A percentile compares a stretch with the other conserved stretches of the same genome.
Evolutionary conservation across 176 grass and related monocot genomes (phyloP).

Genomic region (Aegilops umbellulata): DNA sequence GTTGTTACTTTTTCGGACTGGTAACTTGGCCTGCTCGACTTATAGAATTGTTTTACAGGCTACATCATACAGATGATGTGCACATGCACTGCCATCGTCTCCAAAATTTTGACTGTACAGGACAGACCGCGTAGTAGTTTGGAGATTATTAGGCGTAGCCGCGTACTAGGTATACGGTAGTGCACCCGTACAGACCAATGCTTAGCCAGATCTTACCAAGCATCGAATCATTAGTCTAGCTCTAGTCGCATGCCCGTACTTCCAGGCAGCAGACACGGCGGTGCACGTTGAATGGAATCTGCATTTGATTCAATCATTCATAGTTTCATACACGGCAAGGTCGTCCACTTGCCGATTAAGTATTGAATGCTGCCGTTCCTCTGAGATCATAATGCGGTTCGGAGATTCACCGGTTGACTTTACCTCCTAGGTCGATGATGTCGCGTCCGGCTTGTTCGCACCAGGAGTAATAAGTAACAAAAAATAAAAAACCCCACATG

Average conservation of each 20-base stretch:
- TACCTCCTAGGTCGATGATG: neutral
- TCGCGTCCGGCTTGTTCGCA: neutral
- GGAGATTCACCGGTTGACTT: constrained; percentile 17
- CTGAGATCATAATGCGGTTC: neutral
- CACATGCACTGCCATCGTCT: neutral
- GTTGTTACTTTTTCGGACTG: constrained; percentile 6
- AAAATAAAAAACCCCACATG: neutral
- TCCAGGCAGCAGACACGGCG: constrained; percentile 26
- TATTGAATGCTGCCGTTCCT: neutral
- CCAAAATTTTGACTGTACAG: neutral
- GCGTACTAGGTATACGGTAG: neutral
- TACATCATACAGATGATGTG: neutral
- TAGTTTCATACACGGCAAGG: neutral
- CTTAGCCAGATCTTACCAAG: neutral
- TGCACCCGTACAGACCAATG: neutral
- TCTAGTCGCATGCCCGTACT: constrained; percentile 18
- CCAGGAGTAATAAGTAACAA: neutral
- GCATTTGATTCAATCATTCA: constrained; percentile 5
- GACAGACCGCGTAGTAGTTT: neutral
- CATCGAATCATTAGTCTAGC: neutral
- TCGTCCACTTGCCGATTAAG: neutral
- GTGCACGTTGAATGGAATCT: constrained; percentile 34
- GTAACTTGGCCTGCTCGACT: neutral
- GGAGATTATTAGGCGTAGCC: neutral
- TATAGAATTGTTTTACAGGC: neutral